A percentile compares a stretch with the other conserved stretches of the same genome.
Conservation (phyloP, 176 grass and related monocot species). For the Cenchrus fungigraminus region DNA sequence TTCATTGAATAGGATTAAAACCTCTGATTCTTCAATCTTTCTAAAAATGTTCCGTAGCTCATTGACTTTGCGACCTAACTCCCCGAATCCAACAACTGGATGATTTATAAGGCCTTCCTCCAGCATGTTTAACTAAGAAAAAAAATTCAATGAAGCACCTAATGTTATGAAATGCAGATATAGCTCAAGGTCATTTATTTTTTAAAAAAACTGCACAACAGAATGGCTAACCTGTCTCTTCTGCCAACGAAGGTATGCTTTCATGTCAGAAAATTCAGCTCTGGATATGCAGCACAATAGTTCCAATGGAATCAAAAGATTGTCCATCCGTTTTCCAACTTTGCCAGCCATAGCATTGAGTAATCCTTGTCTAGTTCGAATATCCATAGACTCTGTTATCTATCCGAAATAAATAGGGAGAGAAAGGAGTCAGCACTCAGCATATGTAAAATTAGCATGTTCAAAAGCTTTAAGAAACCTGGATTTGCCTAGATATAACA, state of each 20-base stretch:
- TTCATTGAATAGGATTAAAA: constrained; percentile 46
- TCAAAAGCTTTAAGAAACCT: constrained; percentile 20
- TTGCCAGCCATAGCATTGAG: constrained; percentile 95
- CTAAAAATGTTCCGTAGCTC: constrained; percentile 85
- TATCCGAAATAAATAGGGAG: constrained; percentile 48
- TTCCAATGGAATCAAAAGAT: constrained; percentile 95
- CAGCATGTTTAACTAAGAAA: constrained; percentile 88
- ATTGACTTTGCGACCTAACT: constrained; percentile 85
- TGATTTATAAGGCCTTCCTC: constrained; percentile 99
- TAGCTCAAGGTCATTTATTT: constrained; percentile 8
- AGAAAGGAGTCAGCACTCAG: constrained; percentile 14
- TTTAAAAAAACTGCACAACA: constrained; percentile 10
- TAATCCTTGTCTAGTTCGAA: constrained; percentile 93
- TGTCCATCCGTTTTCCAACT: constrained; percentile 98
- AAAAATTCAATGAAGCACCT: constrained; percentile 37
- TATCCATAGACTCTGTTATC: constrained; percentile 97
- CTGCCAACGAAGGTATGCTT: constrained; percentile 99
- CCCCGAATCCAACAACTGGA: constrained; percentile 88
- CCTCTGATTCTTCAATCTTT: constrained; percentile 99
- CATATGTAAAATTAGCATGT: constrained; percentile 39
- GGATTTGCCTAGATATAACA: constrained; percentile 15
- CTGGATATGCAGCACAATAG: constrained; percentile 91
- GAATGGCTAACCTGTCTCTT: constrained; percentile 88
- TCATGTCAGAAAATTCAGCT: constrained; percentile 97
- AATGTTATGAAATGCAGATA: constrained; percentile 29